phyloP scores from a whole-genome alignment of 208 protist genomes.

The Wallacemonas sp. region DNA sequence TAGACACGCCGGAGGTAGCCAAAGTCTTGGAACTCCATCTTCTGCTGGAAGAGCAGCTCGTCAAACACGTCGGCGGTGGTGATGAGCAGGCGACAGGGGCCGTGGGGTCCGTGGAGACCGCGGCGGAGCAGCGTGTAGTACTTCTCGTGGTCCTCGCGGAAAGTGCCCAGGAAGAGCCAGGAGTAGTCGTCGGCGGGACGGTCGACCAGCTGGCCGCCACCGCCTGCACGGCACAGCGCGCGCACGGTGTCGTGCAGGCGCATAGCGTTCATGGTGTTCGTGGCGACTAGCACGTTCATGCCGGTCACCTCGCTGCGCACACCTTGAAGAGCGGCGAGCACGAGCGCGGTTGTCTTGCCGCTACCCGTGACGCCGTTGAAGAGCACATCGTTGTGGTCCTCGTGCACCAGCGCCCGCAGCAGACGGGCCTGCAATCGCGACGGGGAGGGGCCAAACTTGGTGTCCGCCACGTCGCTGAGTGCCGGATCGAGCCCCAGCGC shows the following conservation, averaged over 20 bases:
- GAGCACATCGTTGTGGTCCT: slow-evolving; percentile 86
- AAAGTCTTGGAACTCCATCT: slow-evolving; percentile 85
- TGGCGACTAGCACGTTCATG: slow-evolving; percentile 78
- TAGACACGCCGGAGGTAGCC: slow-evolving; percentile 86
- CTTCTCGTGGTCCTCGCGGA: slow-evolving; percentile 51
- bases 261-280: slow-evolving; percentile 68
- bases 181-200: slow-evolving; percentile 60
- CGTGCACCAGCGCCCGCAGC: slow-evolving; percentile 68
- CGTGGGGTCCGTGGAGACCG: slow-evolving; percentile 37
- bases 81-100: slow-evolving; percentile 69
- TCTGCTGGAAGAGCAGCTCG: slow-evolving; percentile 82
- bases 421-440: slow-evolving; percentile 75
- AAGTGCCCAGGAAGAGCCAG: slow-evolving; percentile 67
- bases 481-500: slow-evolving; percentile 61
- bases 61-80: slow-evolving; percentile 84
- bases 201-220: slow-evolving; percentile 61
- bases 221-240: slow-evolving; percentile 45
- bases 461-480: slow-evolving; percentile 35
- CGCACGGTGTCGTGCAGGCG: slow-evolving; percentile 50
- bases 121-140: slow-evolving; percentile 53
- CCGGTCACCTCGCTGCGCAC: slow-evolving; percentile 64
- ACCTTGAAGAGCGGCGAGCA: slow-evolving; percentile 72
- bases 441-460: slow-evolving; percentile 46
- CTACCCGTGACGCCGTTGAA: slow-evolving; percentile 83
- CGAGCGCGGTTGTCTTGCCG: slow-evolving; percentile 77